Percentiles rank a stretch among this genome's conserved stretches.
These are phyloP conservation scores for Chytriomyces confervae DNA, from an alignment of 192 early-diverging fungal genomes.

Conservation along the genomic window DNA sequence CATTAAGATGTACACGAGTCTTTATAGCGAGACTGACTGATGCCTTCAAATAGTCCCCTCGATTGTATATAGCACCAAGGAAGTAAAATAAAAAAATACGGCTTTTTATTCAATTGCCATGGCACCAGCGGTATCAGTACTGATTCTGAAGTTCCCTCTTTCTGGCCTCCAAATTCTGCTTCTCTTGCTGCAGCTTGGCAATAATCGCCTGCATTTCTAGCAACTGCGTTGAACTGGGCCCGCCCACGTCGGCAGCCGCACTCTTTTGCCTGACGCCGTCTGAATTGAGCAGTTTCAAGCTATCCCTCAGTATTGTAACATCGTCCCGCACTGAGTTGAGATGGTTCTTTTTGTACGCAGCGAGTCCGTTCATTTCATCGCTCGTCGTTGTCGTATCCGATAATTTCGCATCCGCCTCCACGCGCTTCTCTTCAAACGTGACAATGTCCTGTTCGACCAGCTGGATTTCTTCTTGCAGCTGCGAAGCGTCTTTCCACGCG, in stretches of 20 bases:
- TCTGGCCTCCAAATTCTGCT: slow-evolving; percentile 18
- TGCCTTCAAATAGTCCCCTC: not conserved
- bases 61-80: not conserved
- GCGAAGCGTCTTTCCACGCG: slow-evolving; percentile 31
- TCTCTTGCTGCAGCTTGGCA: slow-evolving; percentile 15
- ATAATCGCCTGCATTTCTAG: slow-evolving; percentile 17
- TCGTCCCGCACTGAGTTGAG: slow-evolving; percentile 31
- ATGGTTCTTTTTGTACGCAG: slow-evolving; percentile 31
- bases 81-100: not conserved
- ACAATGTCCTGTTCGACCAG: slow-evolving; percentile 32
- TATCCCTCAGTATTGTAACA: slow-evolving; percentile 32
- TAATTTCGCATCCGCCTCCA: slow-evolving; percentile 18
- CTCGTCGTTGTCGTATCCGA: slow-evolving; percentile 8
- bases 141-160: slow-evolving; percentile 25
- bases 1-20: slow-evolving; percentile 81
- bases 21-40: slow-evolving; percentile 49
- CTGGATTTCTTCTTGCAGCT: slow-evolving; percentile 30
- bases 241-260: not conserved
- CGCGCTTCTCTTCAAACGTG: slow-evolving; percentile 1
- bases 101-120: not conserved
- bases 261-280: not conserved
- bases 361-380: slow-evolving; percentile 34
- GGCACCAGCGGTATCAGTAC: not conserved
- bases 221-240: not conserved
- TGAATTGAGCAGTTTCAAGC: slow-evolving; percentile 15